Percentiles rank a stretch among this genome's conserved stretches.
phyloP scores from a whole-genome alignment of 805 yeast genomes.

The Metschnikowia borealis region DNA sequence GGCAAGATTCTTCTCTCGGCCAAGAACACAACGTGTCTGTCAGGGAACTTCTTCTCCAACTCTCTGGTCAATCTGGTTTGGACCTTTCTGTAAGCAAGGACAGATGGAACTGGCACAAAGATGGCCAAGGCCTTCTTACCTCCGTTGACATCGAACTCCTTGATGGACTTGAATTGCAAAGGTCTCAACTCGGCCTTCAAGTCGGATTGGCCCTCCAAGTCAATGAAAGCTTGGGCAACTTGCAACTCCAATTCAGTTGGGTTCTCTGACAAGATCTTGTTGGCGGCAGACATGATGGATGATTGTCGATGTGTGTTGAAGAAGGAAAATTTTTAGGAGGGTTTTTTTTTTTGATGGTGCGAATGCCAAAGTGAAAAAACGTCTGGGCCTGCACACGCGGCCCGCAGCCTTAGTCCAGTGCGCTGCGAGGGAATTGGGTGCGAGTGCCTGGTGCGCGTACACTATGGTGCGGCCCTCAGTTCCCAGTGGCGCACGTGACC shows the following conservation, averaged over 20 bases:
- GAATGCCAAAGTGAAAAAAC: constrained; percentile 11
- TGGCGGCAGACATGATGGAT: constrained; percentile 86
- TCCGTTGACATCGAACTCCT: constrained; percentile 96
- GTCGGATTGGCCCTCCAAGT: constrained; percentile 94
- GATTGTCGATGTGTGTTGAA: constrained; percentile 15
- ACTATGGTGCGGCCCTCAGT: background rate
- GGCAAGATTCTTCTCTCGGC: constrained; percentile 99
- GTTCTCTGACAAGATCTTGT: constrained; percentile 89
- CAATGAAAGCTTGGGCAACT: constrained; percentile 97
- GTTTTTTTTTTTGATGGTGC: constrained; percentile 13
- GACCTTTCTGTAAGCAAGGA: constrained; percentile 91
- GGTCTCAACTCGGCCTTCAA: constrained; percentile 97
- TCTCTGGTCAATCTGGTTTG: constrained; percentile 97
- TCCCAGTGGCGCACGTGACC: background rate
- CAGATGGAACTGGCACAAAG: constrained; percentile 96
- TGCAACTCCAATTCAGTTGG: constrained; percentile 99
- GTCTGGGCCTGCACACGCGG: constrained; percentile 11
- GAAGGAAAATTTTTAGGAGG: constrained; percentile 15
- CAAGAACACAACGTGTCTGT: constrained; percentile 97
- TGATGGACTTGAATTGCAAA: constrained; percentile 96
- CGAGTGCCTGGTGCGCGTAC: background rate
- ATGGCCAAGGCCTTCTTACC: constrained; percentile 98
- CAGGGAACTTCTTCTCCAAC: constrained; percentile 99
- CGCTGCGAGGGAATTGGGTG: background rate
- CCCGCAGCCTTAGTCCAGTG: background rate